Percentiles rank a stretch among this genome's conserved stretches.
Evolutionary conservation across 225 moss, liverwort and hornwort genomes (phyloP).

Genomic region (Physcomitrium patens): DNA sequence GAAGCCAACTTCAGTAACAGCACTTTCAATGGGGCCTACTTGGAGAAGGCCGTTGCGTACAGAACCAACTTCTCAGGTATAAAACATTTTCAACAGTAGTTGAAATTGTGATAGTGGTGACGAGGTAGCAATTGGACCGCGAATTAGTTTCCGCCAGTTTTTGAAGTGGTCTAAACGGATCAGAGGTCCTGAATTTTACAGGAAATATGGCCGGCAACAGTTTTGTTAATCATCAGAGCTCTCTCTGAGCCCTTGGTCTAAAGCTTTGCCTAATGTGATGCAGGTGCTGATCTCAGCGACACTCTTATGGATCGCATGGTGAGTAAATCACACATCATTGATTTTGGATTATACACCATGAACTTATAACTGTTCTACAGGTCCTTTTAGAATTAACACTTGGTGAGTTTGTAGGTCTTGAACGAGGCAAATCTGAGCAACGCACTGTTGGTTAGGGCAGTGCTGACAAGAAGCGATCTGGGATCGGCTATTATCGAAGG

Average conservation of each 20-base stretch:
- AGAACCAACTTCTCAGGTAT: constrained; percentile 90
- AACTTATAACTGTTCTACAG: neutral
- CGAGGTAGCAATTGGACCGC: neutral
- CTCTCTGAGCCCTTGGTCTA: neutral
- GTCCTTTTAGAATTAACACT: neutral
- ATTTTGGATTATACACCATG: too few relatives aligned
- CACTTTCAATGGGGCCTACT: constrained; percentile 95
- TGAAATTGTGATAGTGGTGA: neutral
- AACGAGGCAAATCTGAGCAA: constrained; percentile 95
- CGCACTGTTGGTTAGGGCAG: constrained; percentile 94
- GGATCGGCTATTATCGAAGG: constrained; percentile 88
- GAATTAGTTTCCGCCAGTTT: neutral
- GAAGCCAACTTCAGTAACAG: constrained; percentile 97
- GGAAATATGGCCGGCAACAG: neutral
- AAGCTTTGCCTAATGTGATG: constrained; percentile 18
- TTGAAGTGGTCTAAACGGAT: neutral
- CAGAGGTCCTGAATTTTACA: neutral
- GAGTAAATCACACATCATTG: constrained; percentile 22
- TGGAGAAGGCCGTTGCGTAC: constrained; percentile 97
- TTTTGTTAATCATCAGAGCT: neutral
- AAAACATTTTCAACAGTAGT: neutral
- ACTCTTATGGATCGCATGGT: constrained; percentile 99
- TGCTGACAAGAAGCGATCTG: constrained; percentile 94
- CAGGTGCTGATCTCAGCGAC: constrained; percentile 99
- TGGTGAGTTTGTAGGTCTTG: constrained; percentile 63